Evolutionary conservation across 192 early-diverging fungal genomes (phyloP), one percentile per base, ranked within the genome.

Genomic region (Entomortierella chlamydospora): DNA sequence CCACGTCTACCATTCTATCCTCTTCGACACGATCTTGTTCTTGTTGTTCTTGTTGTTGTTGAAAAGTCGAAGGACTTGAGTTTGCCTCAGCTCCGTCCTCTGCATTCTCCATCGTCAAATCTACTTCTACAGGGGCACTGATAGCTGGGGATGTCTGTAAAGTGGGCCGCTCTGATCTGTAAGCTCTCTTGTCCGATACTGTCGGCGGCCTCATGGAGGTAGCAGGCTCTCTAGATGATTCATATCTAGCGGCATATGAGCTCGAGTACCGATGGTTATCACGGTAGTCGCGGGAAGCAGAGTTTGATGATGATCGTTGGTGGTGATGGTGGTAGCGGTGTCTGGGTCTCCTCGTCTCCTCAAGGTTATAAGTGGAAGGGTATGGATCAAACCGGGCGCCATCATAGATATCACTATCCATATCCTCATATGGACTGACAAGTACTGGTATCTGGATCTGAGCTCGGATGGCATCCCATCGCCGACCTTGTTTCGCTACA

Each of bases 401-500:
- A 12, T 79, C 76, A 53, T 79, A 79, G 31, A 70, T 29, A 5
- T 79, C 67, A 5, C 39, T 50, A 7, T 79, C 68, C 23, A 61
- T 43, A 15, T 70, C 62, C 22, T 70, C 68, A 17, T 70, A 70
- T 7, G 67, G 63, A 25, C 47, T 64, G 33, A 70, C 76, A 12
- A 79, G 10, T 17, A 61, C 23, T 1, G 76, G 76, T 23, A 79
- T 70, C 28, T 62, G 61, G 76, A 79, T 79, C 63, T 64, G 76
- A 7, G 63, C 76, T 17, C 76, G 61, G 25, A 79, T 50, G 4
- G 57, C 62, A 13, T 79, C 76, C 76, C 76, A 79, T 0, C 76
- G 68, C 23, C 76, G 76, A 2, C 76, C 76, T 43, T 79, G 76
- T 37, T 63, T 70, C 1, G 68, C 76, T 34, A 79, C 76, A 2